Evolutionary conservation across 495 filamentous ascomycete genomes (phyloP), one percentile per base, ranked within the genome.

Genomic region (Ascobolus immersus): DNA sequence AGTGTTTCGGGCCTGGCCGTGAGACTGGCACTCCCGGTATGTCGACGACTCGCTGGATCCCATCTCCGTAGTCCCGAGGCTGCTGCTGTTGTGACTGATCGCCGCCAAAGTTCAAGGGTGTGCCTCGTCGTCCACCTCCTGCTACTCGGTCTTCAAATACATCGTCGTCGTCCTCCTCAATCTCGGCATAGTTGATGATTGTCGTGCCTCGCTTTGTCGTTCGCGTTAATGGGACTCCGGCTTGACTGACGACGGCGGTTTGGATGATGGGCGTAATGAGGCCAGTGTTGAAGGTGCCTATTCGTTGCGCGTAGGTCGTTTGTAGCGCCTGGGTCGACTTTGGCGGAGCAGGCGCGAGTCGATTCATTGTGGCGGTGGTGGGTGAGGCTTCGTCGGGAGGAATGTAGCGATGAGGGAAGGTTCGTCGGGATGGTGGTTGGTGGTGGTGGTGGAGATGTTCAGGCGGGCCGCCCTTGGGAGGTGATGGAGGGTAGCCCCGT

Each of bases 171-270:
- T 93, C 86, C 44, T 65, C 90, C 12, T 77, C 82, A 45, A 93
- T 80, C 51, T 99, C 86, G 19, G 86, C 82, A 45, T 99, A 99
- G 52, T 92, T 94, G 47, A 93, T 82, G 28, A 80, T 77, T 24
- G 77, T 79, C 2, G 86, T 94, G 23, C 86, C 89, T 50, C 86
- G 76, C 56, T 99, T 99, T 13, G 86, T 94, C 13, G 80, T 92
- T 45, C 84, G 69, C 13, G 68, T 58, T 6, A 77, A 74, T 17
- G 65, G 72, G 14, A 59, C 58, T 39, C 72, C 61, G 38, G 59
- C 56, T 28, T 55, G 53, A 18, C 60, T 53, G 20, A 39, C 72
- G 24, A 60, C 57, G 39, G 74, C 62, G 17, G 69, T 67, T 40
- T 72, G 76, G 34, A 84, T 67, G 37, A 92, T 69, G 20, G 86